A percentile compares a stretch with the other conserved stretches of the same genome.
These are phyloP conservation scores for Martensiomyces pterosporus DNA, from an alignment of 192 early-diverging fungal genomes.

Conservation along the genomic window DNA sequence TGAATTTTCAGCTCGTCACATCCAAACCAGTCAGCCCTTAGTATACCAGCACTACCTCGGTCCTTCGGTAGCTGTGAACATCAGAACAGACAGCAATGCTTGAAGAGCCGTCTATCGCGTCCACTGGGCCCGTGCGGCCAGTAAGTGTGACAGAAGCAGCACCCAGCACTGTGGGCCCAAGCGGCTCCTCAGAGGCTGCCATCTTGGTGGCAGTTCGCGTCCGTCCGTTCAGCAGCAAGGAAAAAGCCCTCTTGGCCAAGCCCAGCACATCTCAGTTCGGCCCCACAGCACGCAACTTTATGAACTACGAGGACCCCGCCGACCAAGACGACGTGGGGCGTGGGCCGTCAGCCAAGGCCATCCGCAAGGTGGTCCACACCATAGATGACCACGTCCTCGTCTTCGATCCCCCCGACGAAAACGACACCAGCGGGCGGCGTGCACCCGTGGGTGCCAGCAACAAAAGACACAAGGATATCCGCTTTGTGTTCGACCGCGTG, in stretches of 20 bases:
- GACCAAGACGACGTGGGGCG: too few species aligned
- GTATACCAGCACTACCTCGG: too few species aligned
- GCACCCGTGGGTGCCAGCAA: constrained; percentile 51
- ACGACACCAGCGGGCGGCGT: constrained; percentile 41
- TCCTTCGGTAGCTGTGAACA: too few species aligned
- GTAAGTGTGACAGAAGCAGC: constrained; percentile 1
- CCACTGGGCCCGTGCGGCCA: too few species aligned
- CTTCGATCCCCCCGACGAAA: constrained; percentile 67
- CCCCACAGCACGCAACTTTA: constrained; percentile 41
- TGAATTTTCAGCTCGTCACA: too few species aligned
- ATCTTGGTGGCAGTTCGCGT: constrained; percentile 55
- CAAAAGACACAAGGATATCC: constrained; percentile 65
- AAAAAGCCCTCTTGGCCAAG: constrained; percentile 43
- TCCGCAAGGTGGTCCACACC: constrained; percentile 58
- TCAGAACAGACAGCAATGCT: too few species aligned
- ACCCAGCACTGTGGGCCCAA: too few species aligned
- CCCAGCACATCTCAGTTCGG: constrained; percentile 42
- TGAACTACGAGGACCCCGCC: constrained; percentile 33
- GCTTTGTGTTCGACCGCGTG: constrained; percentile 73
- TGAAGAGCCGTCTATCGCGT: too few species aligned
- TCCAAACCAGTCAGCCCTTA: too few species aligned
- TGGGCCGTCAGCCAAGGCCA: constrained; percentile 1
- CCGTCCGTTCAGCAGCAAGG: constrained; percentile 56
- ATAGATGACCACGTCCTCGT: constrained; percentile 68
- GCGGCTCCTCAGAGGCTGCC: constrained; percentile 27